Evolutionary conservation across 192 early-diverging fungal genomes (phyloP).

Genomic region (Podila clonocystis): DNA sequence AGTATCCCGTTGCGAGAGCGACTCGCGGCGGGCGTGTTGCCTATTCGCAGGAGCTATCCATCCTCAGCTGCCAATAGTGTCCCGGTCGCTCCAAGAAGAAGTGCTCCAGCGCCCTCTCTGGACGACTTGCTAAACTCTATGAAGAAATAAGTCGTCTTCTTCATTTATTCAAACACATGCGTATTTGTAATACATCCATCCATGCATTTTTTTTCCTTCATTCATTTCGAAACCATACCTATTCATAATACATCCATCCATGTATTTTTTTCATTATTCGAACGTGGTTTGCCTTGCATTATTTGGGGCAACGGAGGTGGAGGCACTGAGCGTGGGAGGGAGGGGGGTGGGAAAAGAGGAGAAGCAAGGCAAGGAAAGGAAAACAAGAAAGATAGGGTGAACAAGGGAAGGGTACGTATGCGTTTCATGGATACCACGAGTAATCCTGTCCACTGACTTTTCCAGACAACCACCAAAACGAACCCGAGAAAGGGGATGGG

Average conservation of each 20-base stretch:
- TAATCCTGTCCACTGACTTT: not conserved
- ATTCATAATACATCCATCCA: no score
- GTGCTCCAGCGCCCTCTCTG: conserved; percentile 14
- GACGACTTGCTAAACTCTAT: conserved; percentile 25
- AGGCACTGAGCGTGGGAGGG: no score
- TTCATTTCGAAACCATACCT: no score
- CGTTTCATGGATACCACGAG: not conserved
- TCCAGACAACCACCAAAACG: not conserved
- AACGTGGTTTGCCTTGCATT: no score
- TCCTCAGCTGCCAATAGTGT: not conserved
- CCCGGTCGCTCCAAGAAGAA: conserved; percentile 3
- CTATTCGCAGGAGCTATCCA: conserved; percentile 32
- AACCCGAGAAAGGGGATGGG: not conserved
- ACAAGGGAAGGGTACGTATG: not conserved
- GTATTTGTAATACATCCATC: no score
- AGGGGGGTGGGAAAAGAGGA: no score
- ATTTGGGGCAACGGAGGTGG: no score
- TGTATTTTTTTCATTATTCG: no score
- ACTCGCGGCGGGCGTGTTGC: conserved; percentile 29
- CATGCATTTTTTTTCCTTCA: no score
- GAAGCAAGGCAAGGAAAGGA: no score
- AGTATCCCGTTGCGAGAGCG: conserved; percentile 32
- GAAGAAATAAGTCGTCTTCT: conserved; percentile 8
- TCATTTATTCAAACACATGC: no score
- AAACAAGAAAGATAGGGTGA: not conserved